phyloP scores from a whole-genome alignment of 805 yeast species.

The Suhomyces canberraensis region DNA sequence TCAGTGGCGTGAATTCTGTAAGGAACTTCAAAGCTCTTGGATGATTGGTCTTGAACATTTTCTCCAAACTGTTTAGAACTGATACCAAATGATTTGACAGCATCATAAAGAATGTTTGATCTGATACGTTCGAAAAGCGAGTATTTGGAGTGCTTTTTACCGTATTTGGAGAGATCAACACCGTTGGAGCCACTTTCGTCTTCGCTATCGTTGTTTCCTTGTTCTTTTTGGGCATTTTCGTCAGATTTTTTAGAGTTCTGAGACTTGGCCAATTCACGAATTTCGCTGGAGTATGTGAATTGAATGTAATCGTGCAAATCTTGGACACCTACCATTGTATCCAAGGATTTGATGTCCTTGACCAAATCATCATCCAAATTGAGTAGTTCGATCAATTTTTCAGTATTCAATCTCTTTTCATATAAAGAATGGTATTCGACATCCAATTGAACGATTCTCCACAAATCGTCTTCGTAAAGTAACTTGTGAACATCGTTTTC shows the following conservation, averaged over 20 bases:
- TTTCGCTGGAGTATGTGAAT: constrained; percentile 62
- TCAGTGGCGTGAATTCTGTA: constrained; percentile 67
- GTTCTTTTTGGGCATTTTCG: constrained; percentile 11
- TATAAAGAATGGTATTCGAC: constrained; percentile 82
- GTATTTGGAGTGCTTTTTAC: constrained; percentile 57
- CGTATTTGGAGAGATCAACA: constrained; percentile 9
- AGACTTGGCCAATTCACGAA: constrained; percentile 47
- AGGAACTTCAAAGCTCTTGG: constrained; percentile 41
- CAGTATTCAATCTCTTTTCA: constrained; percentile 66
- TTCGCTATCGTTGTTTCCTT: constrained; percentile 8
- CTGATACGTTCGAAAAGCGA: constrained; percentile 66
- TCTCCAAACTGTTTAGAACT: constrained; percentile 80
- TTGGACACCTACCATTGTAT: constrained; percentile 73
- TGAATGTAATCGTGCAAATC: constrained; percentile 82
- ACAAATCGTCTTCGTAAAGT: constrained; percentile 78
- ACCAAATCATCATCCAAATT: constrained; percentile 54
- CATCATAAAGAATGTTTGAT: constrained; percentile 57
- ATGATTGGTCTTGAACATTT: constrained; percentile 63
- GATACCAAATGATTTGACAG: constrained; percentile 71
- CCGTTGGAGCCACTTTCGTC: too few relatives aligned
- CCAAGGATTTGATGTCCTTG: constrained; percentile 54
- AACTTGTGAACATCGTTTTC: constrained; percentile 46
- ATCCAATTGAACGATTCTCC: constrained; percentile 87
- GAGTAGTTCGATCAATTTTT: constrained; percentile 52
- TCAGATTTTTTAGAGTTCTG: constrained; percentile 8